Evolutionary conservation across 2,329 filamentous ascomycete genomes (phyloP).

Genomic region (Pseudogymnoascus sp.): DNA sequence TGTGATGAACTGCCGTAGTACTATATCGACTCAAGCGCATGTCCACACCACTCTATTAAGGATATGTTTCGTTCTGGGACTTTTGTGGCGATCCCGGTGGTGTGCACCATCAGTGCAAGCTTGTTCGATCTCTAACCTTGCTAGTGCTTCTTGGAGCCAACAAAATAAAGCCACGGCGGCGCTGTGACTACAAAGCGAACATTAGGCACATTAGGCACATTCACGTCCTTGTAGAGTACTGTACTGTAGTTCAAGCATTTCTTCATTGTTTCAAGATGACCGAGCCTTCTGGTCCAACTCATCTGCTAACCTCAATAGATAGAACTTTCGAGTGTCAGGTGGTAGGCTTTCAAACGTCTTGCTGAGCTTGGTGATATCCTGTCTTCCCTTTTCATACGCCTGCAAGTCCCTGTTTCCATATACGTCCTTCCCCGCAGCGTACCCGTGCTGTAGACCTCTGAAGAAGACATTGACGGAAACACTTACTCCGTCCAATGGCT

Average conservation of each 20-base stretch:
- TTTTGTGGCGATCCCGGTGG: background rate
- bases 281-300: slow-evolving; percentile 46
- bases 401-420: slow-evolving; percentile 84
- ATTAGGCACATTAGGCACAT: background rate
- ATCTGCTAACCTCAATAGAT: slow-evolving; percentile 63
- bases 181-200: background rate
- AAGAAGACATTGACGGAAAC: slow-evolving; percentile 91
- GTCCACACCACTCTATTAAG: slow-evolving; percentile 1
- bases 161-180: background rate
- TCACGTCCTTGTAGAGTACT: background rate
- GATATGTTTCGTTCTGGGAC: background rate
- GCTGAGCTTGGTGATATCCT: slow-evolving; percentile 62
- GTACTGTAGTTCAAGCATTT: background rate
- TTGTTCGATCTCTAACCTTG: slow-evolving; percentile 2
- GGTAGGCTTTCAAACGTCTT: slow-evolving; percentile 61
- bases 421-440: slow-evolving; percentile 71
- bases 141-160: background rate
- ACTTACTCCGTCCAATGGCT: slow-evolving; percentile 52
- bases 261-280: background rate
- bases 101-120: background rate
- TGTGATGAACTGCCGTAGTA: background rate
- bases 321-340: slow-evolving; percentile 63
- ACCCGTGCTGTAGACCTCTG: slow-evolving; percentile 59
- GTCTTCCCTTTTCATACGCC: slow-evolving; percentile 74
- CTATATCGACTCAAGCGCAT: background rate